Percentiles rank a stretch among this genome's conserved stretches.
phyloP scores from a whole-genome alignment of 768 basidiomycete species.

The Pulveroboletus sp. region DNA sequence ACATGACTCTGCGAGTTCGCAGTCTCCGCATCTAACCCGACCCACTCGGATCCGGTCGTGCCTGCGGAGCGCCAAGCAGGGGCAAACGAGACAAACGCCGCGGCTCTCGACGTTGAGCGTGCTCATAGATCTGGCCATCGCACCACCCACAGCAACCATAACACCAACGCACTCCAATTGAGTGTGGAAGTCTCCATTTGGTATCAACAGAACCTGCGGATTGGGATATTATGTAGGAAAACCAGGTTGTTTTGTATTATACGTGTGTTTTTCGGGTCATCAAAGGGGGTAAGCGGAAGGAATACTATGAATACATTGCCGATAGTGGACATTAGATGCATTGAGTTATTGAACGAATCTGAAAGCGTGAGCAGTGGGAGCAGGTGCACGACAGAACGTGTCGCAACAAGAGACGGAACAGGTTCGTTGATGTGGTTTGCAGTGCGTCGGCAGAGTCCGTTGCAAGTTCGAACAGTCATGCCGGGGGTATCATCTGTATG shows the following conservation, averaged over 20 bases:
- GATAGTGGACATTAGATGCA: slow-evolving; percentile 21
- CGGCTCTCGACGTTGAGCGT: background rate
- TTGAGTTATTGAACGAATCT: slow-evolving; percentile 5
- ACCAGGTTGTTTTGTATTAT: slow-evolving; percentile 3
- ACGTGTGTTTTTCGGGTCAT: slow-evolving; percentile 6
- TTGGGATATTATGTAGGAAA: background rate
- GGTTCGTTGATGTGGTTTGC: background rate
- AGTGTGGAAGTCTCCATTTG: background rate
- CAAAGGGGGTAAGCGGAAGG: background rate
- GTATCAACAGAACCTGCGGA: background rate
- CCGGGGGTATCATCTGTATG: slow-evolving; percentile 6
- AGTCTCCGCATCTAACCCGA: background rate
- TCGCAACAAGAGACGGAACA: slow-evolving; percentile 1
- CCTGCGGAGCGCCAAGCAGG: background rate
- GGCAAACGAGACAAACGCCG: background rate
- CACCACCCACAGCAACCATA: background rate
- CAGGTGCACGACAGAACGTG: slow-evolving; percentile 6
- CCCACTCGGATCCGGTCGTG: background rate
- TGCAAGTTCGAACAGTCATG: background rate
- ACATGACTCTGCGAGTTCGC: too few species aligned
- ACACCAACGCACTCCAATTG: background rate
- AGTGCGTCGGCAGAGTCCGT: background rate
- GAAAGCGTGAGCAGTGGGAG: slow-evolving; percentile 8
- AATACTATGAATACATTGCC: slow-evolving; percentile 20
- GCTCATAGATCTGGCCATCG: background rate